These are phyloP conservation scores for Fagopyrum tataricum DNA, from an alignment of 148 eudicot genomes.

Conservation along the genomic window DNA sequence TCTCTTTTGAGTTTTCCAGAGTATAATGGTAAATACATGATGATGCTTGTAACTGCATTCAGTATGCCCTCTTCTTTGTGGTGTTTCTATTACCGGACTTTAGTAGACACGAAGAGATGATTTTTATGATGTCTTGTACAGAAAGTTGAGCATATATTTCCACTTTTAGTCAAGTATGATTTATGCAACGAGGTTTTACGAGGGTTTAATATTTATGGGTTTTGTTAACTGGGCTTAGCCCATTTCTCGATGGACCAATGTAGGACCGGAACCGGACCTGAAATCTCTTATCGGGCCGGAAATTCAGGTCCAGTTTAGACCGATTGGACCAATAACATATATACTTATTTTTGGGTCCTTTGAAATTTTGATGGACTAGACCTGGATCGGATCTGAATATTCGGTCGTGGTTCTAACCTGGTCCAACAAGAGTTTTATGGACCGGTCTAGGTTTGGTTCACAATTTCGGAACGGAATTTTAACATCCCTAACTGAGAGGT, in stretches of 20 bases:
- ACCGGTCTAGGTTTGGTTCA: no score
- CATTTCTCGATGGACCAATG: neutral
- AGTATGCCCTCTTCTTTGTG: slow-evolving; percentile 7
- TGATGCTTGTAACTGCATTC: slow-evolving; percentile 13
- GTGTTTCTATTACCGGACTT: neutral
- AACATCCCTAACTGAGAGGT: no score
- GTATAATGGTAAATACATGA: slow-evolving; percentile 4
- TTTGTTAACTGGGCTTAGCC: neutral
- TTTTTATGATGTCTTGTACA: neutral
- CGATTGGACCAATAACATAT: no score
- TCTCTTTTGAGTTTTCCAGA: neutral
- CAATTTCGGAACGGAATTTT: no score
- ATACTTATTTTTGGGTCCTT: no score
- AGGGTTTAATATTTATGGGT: neutral
- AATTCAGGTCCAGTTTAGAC: no score
- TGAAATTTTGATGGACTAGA: no score
- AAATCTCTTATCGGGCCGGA: no score
- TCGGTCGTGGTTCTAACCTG: no score
- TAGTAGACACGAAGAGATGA: slow-evolving; percentile 9
- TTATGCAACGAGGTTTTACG: neutral
- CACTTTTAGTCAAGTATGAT: neutral
- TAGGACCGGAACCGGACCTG: no score
- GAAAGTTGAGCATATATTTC: neutral
- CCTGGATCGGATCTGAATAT: no score
- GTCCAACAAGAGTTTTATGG: no score